Base-by-base conservation (phyloP, 345 rosid species). In the Pistacia vera region DNA sequence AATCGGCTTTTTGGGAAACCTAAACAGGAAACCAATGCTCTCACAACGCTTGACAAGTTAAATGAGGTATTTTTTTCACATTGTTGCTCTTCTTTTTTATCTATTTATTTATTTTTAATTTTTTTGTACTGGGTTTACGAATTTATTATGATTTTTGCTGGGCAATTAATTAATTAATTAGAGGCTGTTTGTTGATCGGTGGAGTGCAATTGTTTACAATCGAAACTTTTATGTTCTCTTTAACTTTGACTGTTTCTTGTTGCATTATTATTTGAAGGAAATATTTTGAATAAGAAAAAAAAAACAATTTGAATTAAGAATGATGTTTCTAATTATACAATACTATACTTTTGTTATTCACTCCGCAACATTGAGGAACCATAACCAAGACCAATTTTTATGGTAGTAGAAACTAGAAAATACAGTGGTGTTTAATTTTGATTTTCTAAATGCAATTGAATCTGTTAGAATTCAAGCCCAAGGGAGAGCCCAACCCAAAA, bases 1-100 rank as follows among this genome's bases (percentile, higher is more conserved):
- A 91, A 70, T 78, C 88, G 98, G 51, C 81, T 95, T 4, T 95
- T 95, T 46, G 98, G 98, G 51, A 95, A 91, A 85, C 95, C 98
- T 64, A 93, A 90, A 82, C 94, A 89, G 79, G 97, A 93, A 83
- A 55, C 90, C 10, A 91, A 83, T 87, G 92, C 98, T 71, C 83
- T 95, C 60, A 78, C 90, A 7, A 85, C 98, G 59, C 82, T 95
- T 64, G 98, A 95, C 75, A 93, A 93, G 77, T 88, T 95, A 11
- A 85, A 85, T 79, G 91, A 87, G 90, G 91, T 89, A 82, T 62
- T 25, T 17, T 49, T 0, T 11, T 17, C 30, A 2, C 7, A 46
- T 48, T 38, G 17, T 57, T 41, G 25, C 13, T 17, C 57, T 12
- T 35, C 10, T 65, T 71, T 11, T 30, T 30, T 22, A 22, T 22